Evolutionary conservation across 495 filamentous ascomycete genomes (phyloP).

Genomic region (Peziza echinospora): DNA sequence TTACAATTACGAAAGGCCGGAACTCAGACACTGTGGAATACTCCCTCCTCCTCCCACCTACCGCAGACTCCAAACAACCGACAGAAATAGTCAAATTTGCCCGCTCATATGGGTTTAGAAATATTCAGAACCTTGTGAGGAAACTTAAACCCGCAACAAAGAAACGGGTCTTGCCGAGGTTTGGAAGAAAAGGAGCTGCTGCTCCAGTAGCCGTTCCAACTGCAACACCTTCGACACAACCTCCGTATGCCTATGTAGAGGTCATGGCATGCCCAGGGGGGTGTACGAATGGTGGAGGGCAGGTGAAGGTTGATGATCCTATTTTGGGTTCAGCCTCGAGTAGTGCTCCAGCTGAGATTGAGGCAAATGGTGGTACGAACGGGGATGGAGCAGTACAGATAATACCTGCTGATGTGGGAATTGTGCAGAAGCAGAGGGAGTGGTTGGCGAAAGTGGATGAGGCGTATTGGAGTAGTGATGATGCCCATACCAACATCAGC

Average conservation of each 20-base stretch:
- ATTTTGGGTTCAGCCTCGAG: constrained; percentile 5
- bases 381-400: too few relatives aligned
- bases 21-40: constrained; percentile 85
- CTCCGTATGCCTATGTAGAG: constrained; percentile 74
- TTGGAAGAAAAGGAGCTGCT: constrained; percentile 20
- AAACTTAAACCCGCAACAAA: constrained; percentile 57
- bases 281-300: constrained; percentile 91
- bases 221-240: constrained; percentile 14
- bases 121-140: constrained; percentile 91
- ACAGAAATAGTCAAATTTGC: constrained; percentile 54
- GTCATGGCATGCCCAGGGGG: constrained; percentile 98
- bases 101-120: constrained; percentile 88
- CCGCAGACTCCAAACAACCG: constrained; percentile 22
- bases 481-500: too few relatives aligned
- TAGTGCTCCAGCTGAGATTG: constrained; percentile 7
- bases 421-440: constrained; percentile 52
- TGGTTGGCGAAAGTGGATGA: constrained; percentile 81
- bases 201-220: constrained; percentile 12
- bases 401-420: constrained; percentile 31
- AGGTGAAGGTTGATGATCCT: constrained; percentile 72
- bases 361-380: constrained; percentile 17
- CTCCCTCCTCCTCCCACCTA: constrained; percentile 28
- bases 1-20: constrained; percentile 51
- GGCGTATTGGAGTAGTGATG: constrained; percentile 56
- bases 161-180: constrained; percentile 46